Percentiles rank a stretch among this genome's conserved stretches.
phyloP scores from a whole-genome alignment of 83 land plant genomes.

The Thuja plicata region DNA sequence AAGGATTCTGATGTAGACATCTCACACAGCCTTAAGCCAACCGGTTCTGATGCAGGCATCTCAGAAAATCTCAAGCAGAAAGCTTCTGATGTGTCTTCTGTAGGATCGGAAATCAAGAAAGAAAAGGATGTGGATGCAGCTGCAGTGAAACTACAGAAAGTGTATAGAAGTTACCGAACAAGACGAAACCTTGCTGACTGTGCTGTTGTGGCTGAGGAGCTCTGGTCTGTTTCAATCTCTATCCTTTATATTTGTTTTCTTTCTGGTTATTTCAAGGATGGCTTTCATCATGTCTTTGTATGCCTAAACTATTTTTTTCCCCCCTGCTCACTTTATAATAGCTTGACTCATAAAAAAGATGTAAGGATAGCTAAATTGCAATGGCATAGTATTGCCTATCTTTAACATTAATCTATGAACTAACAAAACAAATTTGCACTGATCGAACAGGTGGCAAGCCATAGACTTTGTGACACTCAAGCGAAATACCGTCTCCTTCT shows the following conservation, averaged over 20 bases:
- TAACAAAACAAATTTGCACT: background rate
- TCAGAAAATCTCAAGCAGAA: background rate
- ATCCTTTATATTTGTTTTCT: background rate
- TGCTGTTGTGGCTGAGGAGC: conserved; percentile 64
- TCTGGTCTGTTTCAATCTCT: conserved; percentile 36
- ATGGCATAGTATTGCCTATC: background rate
- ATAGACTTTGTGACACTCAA: conserved; percentile 70
- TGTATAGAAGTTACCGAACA: conserved; percentile 72
- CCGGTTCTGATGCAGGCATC: background rate
- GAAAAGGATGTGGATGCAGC: conserved; percentile 33
- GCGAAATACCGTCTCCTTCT: conserved; percentile 67
- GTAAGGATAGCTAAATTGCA: background rate
- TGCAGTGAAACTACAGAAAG: conserved; percentile 63
- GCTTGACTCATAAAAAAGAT: background rate
- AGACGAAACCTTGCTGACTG: conserved; percentile 76
- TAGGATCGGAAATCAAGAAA: background rate
- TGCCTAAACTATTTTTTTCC: background rate
- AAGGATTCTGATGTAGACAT: background rate
- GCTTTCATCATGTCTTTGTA: background rate
- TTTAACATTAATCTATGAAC: background rate
- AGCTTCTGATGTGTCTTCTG: background rate
- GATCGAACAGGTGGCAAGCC: conserved; percentile 80
- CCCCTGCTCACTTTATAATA: background rate
- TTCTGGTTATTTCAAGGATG: background rate
- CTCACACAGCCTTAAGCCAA: background rate